Evolutionary conservation across 2,329 filamentous ascomycete species (phyloP).

Genomic region (Sporothrix sp.): DNA sequence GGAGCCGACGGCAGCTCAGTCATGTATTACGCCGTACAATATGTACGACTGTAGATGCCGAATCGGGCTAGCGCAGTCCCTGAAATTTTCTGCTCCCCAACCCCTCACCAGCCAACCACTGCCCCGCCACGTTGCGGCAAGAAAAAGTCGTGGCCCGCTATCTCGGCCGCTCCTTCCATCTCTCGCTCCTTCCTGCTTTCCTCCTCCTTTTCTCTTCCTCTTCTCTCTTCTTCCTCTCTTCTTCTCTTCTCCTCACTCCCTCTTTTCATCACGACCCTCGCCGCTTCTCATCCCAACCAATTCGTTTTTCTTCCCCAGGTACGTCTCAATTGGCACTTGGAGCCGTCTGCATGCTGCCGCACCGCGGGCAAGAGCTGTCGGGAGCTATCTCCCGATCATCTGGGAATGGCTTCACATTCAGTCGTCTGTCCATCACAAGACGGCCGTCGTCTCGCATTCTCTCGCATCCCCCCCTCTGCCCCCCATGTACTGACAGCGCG

Average conservation of each 20-base stretch:
- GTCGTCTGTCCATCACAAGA: background rate
- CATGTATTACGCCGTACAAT: no score
- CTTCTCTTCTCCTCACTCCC: conserved; percentile 15
- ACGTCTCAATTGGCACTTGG: conserved; percentile 5
- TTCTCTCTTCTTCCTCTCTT: conserved; percentile 15
- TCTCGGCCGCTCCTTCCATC: conserved; percentile 10
- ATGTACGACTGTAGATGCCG: background rate
- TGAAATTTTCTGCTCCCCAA: conserved; percentile 14
- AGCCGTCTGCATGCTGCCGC: no score
- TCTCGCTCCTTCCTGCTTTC: conserved; percentile 19
- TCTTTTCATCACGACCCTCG: background rate
- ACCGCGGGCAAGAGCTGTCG: no score
- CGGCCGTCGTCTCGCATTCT: background rate
- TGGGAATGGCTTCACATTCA: background rate
- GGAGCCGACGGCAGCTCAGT: conserved; percentile 4
- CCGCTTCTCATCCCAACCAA: conserved; percentile 12
- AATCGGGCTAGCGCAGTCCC: conserved; percentile 10
- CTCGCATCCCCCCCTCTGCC: background rate
- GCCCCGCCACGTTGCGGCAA: conserved; percentile 9
- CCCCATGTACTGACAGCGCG: background rate
- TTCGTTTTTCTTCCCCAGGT: conserved; percentile 14
- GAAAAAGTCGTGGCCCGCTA: conserved; percentile 8
- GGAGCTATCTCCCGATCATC: no score
- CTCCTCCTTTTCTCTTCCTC: conserved; percentile 21
- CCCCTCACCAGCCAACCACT: conserved; percentile 13